Conservation (phyloP, 1,284 basidiomycete species). For the Austroboletus niveus region DNA sequence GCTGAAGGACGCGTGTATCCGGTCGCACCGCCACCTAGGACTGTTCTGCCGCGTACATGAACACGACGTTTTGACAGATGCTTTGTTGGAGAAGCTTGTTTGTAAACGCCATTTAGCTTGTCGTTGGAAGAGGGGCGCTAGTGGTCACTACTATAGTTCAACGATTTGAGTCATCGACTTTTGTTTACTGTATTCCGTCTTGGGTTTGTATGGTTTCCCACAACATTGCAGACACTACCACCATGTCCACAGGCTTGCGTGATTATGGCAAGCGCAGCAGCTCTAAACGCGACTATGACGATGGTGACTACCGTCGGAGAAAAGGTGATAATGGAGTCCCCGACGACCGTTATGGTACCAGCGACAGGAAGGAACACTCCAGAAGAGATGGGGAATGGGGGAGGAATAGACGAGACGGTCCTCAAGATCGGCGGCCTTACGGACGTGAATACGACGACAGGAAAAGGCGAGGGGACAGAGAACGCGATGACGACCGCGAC, state of each 20-base stretch:
- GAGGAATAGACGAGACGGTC: slow-evolving; percentile 25
- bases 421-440: slow-evolving; percentile 17
- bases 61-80: slow-evolving; percentile 22
- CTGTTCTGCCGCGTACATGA: slow-evolving; percentile 1
- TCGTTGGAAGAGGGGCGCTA: no score
- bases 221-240: background rate
- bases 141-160: no score
- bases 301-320: slow-evolving; percentile 7
- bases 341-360: slow-evolving; percentile 8
- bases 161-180: no score
- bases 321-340: slow-evolving; percentile 5
- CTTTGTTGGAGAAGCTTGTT: slow-evolving; percentile 10
- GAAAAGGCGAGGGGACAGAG: slow-evolving; percentile 35
- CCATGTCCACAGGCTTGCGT: slow-evolving; percentile 20
- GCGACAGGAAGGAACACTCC: slow-evolving; percentile 9
- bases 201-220: slow-evolving; percentile 13
- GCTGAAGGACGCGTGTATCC: slow-evolving; percentile 6
- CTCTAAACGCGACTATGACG: slow-evolving; percentile 14
- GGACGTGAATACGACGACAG: slow-evolving; percentile 15
- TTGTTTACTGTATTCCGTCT: background rate
- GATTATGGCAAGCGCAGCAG: slow-evolving; percentile 10
- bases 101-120: slow-evolving; percentile 1
- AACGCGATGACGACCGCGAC: slow-evolving; percentile 25
- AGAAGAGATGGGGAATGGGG: slow-evolving; percentile 42
- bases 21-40: slow-evolving; percentile 5